Conservation (phyloP, 805 yeast genomes). For the Teunomyces barrocoloradensis region DNA sequence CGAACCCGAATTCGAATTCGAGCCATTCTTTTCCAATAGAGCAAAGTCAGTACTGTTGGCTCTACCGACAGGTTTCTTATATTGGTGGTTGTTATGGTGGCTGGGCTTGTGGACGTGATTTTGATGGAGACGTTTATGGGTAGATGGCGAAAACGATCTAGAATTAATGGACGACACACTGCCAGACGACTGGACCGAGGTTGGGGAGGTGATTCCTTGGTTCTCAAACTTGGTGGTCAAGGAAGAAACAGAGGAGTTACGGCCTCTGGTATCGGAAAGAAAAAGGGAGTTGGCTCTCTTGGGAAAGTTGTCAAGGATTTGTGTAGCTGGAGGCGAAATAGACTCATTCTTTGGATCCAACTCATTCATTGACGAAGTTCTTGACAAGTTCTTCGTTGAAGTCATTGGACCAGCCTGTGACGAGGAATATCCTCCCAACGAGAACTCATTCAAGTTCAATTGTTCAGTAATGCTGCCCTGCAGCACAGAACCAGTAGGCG, state of each 20-base stretch:
- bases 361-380: slow-evolving; percentile 15
- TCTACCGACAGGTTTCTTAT: background rate
- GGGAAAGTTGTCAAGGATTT: slow-evolving; percentile 10
- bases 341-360: slow-evolving; percentile 25
- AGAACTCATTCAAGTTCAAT: slow-evolving; percentile 13
- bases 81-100: background rate
- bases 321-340: slow-evolving; percentile 5
- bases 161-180: background rate
- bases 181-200: slow-evolving; percentile 2
- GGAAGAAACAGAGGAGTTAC: slow-evolving; percentile 18
- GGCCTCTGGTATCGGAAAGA: slow-evolving; percentile 3
- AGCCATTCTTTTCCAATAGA: background rate
- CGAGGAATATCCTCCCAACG: slow-evolving; percentile 16
- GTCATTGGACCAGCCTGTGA: slow-evolving; percentile 11
- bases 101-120: slow-evolving; percentile 2
- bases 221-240: slow-evolving; percentile 27
- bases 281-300: slow-evolving; percentile 17
- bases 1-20: slow-evolving; percentile 3
- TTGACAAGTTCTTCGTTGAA: slow-evolving; percentile 6
- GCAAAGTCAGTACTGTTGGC: slow-evolving; percentile 1
- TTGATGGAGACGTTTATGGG: slow-evolving; percentile 2
- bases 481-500: slow-evolving; percentile 3
- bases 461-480: slow-evolving; percentile 11
- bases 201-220: slow-evolving; percentile 23
- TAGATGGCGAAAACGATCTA: background rate